phyloP scores from a whole-genome alignment of 1,139 yeast species.

The Nematodospora anomalae region DNA sequence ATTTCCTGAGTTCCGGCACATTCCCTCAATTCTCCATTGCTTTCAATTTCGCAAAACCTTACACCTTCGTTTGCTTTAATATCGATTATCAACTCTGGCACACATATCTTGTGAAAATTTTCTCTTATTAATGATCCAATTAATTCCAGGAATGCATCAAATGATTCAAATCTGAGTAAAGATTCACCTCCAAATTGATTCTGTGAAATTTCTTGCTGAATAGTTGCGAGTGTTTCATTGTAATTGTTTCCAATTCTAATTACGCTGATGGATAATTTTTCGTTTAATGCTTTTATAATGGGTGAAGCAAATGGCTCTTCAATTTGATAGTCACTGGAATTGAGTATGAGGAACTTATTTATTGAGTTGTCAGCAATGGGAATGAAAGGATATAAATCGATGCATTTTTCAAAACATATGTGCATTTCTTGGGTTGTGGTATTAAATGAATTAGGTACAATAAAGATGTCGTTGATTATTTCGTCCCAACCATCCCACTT shows the following conservation, averaged over 20 bases:
- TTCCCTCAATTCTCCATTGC: constrained; percentile 22
- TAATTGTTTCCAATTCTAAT: constrained; percentile 24
- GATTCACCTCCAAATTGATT: constrained; percentile 15
- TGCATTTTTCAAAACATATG: constrained; percentile 30
- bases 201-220: constrained; percentile 17
- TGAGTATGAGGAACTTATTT: constrained; percentile 31
- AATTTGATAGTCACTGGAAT: constrained; percentile 11
- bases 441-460: constrained; percentile 26
- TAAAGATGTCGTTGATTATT: constrained; percentile 41
- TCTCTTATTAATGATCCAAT: constrained; percentile 4
- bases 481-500: constrained; percentile 60
- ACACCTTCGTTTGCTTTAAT: constrained; percentile 7
- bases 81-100: constrained; percentile 12
- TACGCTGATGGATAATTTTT: constrained; percentile 25
- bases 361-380: constrained; percentile 20
- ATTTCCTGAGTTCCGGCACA: not conserved
- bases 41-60: constrained; percentile 20
- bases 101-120: constrained; percentile 10
- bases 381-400: constrained; percentile 32
- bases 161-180: constrained; percentile 21
- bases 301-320: constrained; percentile 4
- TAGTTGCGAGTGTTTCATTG: constrained; percentile 7
- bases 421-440: constrained; percentile 27
- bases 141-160: constrained; percentile 18
- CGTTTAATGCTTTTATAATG: constrained; percentile 7